A percentile compares a stretch with the other conserved stretches of the same genome.
Conservation (phyloP, 1,139 yeast genomes). For the Ogataea hybrid region DNA sequence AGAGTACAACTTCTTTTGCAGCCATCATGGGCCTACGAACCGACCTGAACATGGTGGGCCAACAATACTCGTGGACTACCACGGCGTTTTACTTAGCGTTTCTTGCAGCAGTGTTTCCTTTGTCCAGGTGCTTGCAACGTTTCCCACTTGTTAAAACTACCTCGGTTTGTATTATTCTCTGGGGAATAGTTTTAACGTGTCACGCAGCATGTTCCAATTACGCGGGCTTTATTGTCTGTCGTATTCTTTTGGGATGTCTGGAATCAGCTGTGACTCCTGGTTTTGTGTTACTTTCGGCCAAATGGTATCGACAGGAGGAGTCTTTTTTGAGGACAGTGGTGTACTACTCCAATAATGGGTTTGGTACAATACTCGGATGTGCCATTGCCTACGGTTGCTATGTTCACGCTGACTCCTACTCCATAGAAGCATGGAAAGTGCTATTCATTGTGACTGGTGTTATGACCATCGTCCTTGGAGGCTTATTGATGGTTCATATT, state of each 20-base stretch:
- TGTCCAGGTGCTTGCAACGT: constrained; percentile 39
- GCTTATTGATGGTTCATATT: constrained; percentile 36
- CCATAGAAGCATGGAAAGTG: constrained; percentile 45
- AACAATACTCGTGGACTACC: constrained; percentile 54
- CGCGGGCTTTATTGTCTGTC: constrained; percentile 39
- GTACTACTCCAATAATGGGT: constrained; percentile 49
- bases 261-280: constrained; percentile 51
- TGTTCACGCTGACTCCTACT: constrained; percentile 28
- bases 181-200: constrained; percentile 44
- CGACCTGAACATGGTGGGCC: constrained; percentile 49
- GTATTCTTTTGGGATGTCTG: constrained; percentile 45
- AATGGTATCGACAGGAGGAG: constrained; percentile 49
- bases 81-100: constrained; percentile 54
- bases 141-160: constrained; percentile 42
- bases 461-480: constrained; percentile 44
- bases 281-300: constrained; percentile 47
- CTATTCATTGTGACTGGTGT: constrained; percentile 47
- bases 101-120: constrained; percentile 49
- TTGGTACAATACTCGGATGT: constrained; percentile 45
- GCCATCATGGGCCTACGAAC: constrained; percentile 53
- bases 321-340: constrained; percentile 42
- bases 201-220: constrained; percentile 40
- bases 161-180: constrained; percentile 38
- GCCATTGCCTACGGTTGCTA: constrained; percentile 49
- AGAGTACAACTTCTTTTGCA: constrained; percentile 54